These are phyloP conservation scores for Phyllosticta citrichinensis DNA, from an alignment of 2,329 filamentous ascomycete species.

Conservation along the genomic window DNA sequence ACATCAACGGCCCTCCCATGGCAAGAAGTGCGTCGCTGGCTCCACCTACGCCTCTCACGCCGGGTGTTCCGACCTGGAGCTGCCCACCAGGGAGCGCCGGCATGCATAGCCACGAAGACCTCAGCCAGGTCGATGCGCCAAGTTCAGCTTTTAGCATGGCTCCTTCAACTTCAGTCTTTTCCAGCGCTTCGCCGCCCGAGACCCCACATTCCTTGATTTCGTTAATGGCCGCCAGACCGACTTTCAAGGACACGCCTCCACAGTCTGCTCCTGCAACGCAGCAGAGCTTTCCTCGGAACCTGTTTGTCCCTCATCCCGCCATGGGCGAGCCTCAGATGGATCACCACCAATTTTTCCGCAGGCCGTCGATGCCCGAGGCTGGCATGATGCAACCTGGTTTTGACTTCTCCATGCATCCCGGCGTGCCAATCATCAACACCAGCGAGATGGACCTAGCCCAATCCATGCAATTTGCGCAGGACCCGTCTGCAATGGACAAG, in stretches of 20 bases:
- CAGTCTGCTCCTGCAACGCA: constrained; percentile 42
- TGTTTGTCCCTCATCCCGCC: background rate
- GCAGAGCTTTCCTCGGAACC: constrained; percentile 29
- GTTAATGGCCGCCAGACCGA: constrained; percentile 4
- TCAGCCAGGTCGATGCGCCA: background rate
- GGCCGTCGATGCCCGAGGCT: constrained; percentile 13
- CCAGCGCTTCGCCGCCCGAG: constrained; percentile 35
- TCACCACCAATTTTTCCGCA: constrained; percentile 4
- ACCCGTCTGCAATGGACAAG: background rate
- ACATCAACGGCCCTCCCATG: constrained; percentile 18
- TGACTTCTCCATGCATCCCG: constrained; percentile 11
- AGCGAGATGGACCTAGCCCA: constrained; percentile 13
- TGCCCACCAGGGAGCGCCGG: background rate
- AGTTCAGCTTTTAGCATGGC: constrained; percentile 21
- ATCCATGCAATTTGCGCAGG: constrained; percentile 12
- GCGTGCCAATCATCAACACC: constrained; percentile 14
- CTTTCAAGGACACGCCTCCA: constrained; percentile 38
- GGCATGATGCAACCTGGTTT: background rate
- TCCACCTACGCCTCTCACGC: constrained; percentile 40
- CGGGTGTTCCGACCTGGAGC: constrained; percentile 31
- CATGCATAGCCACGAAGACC: background rate
- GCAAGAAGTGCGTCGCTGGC: constrained; percentile 29
- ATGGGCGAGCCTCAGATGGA: background rate
- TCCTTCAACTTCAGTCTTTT: constrained; percentile 23
- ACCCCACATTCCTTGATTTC: constrained; percentile 26